phyloP scores from a whole-genome alignment of 805 yeast species.

The Pichia manshurica region DNA sequence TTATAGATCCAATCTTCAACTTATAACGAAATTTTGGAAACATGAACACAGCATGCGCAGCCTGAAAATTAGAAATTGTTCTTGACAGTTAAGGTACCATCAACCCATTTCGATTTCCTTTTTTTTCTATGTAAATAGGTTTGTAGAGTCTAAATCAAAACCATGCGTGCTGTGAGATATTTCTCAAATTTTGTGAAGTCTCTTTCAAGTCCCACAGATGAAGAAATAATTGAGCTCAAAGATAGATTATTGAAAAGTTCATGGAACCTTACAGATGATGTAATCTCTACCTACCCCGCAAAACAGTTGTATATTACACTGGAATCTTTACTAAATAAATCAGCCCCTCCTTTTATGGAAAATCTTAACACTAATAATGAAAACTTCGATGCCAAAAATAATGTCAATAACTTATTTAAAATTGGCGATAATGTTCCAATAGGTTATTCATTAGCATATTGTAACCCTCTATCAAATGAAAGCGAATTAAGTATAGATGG shows the following conservation, averaged over 20 bases:
- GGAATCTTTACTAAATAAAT: constrained; percentile 21
- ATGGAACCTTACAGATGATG: constrained; percentile 27
- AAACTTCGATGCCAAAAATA: not conserved
- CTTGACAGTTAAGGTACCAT: too few species aligned
- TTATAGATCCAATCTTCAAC: not conserved
- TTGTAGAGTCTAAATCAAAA: too few species aligned
- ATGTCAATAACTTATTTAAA: constrained; percentile 14
- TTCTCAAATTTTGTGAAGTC: not conserved
- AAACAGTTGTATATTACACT: constrained; percentile 26
- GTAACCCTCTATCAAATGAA: constrained; percentile 52
- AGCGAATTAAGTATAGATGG: constrained; percentile 60
- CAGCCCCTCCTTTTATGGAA: constrained; percentile 16
- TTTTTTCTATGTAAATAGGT: too few species aligned
- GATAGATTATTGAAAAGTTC: constrained; percentile 12
- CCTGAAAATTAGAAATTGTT: too few species aligned
- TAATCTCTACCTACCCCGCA: constrained; percentile 24
- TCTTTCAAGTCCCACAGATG: not conserved
- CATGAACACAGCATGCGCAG: not conserved
- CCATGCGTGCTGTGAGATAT: not conserved
- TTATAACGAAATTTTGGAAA: too few species aligned
- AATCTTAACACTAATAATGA: not conserved
- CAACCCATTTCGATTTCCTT: too few species aligned
- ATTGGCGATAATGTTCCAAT: constrained; percentile 27
- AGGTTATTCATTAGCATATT: constrained; percentile 65
- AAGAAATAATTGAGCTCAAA: constrained; percentile 13